Conservation (phyloP, 139 green algal genomes). For the Limnomonas spitsbergensis region DNA sequence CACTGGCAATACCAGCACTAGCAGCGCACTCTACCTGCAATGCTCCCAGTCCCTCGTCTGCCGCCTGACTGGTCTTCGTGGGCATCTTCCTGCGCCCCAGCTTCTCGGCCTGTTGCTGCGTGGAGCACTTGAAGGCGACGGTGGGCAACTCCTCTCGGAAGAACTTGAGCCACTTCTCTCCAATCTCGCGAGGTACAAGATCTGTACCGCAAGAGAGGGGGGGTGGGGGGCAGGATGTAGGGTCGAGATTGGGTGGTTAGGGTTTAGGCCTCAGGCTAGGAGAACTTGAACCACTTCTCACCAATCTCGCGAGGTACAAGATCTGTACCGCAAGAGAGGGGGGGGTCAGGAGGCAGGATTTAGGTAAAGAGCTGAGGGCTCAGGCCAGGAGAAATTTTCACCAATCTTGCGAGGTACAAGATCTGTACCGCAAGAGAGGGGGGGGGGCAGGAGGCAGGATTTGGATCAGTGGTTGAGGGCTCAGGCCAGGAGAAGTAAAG, state of each 20-base stretch:
- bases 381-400: constrained; percentile 68
- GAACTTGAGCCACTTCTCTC: constrained; percentile 89
- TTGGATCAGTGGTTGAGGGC: background rate
- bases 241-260: background rate
- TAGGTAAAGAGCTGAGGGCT: background rate
- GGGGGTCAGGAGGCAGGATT: background rate
- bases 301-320: constrained; percentile 85
- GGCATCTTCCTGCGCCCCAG: constrained; percentile 26
- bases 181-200: constrained; percentile 85
- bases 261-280: constrained; percentile 28
- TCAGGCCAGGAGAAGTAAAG: constrained; percentile 41
- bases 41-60: background rate
- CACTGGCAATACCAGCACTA: too few species aligned
- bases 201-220: constrained; percentile 51
- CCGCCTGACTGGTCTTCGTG: background rate
- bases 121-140: constrained; percentile 96
- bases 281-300: constrained; percentile 89
- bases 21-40: too few species aligned
- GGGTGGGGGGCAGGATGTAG: background rate
- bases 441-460: background rate
- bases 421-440: constrained; percentile 51
- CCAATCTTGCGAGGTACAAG: constrained; percentile 85
- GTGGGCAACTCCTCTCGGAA: constrained; percentile 90
- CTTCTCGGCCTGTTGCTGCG: constrained; percentile 70
- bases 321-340: constrained; percentile 51